A percentile compares a stretch with the other conserved stretches of the same genome.
Evolutionary conservation across 1,284 basidiomycete species (phyloP).

Genomic region (Puccinia triticina): DNA sequence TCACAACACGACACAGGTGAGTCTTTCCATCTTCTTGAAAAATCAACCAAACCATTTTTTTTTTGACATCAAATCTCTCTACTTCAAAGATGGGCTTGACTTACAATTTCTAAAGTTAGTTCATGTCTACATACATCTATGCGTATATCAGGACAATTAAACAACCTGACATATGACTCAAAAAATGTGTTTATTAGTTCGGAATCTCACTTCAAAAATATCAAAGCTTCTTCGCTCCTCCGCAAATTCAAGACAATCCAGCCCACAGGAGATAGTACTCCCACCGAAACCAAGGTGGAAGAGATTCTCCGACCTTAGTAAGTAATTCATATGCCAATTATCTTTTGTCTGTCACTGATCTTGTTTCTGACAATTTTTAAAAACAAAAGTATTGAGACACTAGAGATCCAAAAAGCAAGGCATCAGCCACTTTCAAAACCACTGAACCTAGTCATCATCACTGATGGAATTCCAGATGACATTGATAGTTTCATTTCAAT

Average conservation of each 20-base stretch:
- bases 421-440: slow-evolving; percentile 61
- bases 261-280: slow-evolving; percentile 28
- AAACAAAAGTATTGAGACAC: slow-evolving; percentile 25
- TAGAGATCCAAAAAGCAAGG: slow-evolving; percentile 21
- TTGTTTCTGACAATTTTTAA: not conserved
- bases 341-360: not conserved
- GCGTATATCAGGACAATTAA: not conserved
- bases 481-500: slow-evolving; percentile 65
- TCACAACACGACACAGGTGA: slow-evolving; percentile 16
- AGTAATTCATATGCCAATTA: not conserved
- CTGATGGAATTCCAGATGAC: slow-evolving; percentile 68
- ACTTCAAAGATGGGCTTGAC: slow-evolving; percentile 19
- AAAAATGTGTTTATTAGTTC: not conserved
- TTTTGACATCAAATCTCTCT: not conserved
- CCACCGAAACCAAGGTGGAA: slow-evolving; percentile 24
- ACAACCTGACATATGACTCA: not conserved
- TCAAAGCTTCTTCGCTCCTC: slow-evolving; percentile 16
- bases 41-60: not conserved
- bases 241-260: not conserved
- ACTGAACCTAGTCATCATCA: slow-evolving; percentile 68
- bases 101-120: slow-evolving; percentile 28
- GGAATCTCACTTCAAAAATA: not conserved
- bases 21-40: not conserved
- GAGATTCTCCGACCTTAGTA: slow-evolving; percentile 24
- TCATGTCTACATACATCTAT: not conserved